These are phyloP conservation scores for Agaricales sp. DNA, from an alignment of 1,284 basidiomycete species.

Conservation along the genomic window DNA sequence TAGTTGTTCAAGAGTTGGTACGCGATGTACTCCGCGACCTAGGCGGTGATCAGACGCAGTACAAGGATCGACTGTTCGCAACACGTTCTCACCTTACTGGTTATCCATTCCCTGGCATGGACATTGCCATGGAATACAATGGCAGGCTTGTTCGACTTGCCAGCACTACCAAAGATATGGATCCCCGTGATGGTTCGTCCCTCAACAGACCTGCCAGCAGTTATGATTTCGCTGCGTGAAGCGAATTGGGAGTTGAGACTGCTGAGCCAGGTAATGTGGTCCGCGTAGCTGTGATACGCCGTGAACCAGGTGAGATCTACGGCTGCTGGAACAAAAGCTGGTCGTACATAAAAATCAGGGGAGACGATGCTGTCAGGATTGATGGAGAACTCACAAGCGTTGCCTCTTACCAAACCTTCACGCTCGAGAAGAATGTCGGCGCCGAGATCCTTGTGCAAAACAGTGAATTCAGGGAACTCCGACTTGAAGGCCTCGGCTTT, in stretches of 20 bases:
- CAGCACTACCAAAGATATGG: background rate
- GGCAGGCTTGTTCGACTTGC: background rate
- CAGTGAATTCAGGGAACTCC: background rate
- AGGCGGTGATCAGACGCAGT: background rate
- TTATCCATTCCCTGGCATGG: slow-evolving; percentile 2
- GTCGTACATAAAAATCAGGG: background rate
- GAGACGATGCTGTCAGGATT: background rate
- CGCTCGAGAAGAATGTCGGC: background rate
- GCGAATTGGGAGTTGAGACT: background rate
- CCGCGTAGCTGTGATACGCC: background rate
- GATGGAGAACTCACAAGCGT: background rate
- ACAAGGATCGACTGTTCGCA: background rate
- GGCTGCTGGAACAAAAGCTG: background rate
- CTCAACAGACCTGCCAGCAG: background rate
- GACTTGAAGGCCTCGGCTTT: background rate
- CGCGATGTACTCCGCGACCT: background rate
- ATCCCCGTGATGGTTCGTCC: background rate
- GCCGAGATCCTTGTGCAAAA: background rate
- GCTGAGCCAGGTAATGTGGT: background rate
- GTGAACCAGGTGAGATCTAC: background rate
- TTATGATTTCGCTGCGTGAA: background rate
- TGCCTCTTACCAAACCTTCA: background rate
- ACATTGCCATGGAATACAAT: background rate
- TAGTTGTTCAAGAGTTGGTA: background rate
- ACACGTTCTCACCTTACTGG: background rate